Evolutionary conservation across 305 asterid genomes (phyloP).

Genomic region (Rubia occidens): DNA sequence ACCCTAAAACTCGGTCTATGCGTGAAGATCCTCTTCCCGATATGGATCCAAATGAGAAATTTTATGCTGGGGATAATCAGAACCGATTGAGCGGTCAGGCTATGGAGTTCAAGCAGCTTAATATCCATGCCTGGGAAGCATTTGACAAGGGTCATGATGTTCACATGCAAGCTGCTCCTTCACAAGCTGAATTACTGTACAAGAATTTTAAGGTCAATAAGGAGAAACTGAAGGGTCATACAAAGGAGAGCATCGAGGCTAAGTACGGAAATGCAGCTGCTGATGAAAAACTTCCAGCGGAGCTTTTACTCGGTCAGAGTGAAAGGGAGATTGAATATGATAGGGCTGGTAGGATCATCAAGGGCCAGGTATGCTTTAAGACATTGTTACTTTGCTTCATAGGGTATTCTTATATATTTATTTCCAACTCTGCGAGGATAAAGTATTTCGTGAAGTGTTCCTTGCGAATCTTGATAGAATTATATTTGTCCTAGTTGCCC

Average conservation of each 20-base stretch:
- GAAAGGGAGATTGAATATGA: conserved; percentile 88
- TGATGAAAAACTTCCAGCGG: conserved; percentile 71
- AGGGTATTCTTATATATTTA: neutral
- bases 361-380: conserved; percentile 67
- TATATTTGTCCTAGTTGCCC: neutral
- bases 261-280: conserved; percentile 91
- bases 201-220: conserved; percentile 64
- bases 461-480: neutral
- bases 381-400: neutral
- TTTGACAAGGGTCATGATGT: conserved; percentile 93
- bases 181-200: conserved; percentile 83
- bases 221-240: conserved; percentile 69
- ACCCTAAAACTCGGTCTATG: conserved; percentile 95
- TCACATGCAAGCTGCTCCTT: conserved; percentile 98
- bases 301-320: conserved; percentile 85
- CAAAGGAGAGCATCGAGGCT: conserved; percentile 75
- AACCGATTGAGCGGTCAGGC: conserved; percentile 91
- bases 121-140: conserved; percentile 95
- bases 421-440: neutral
- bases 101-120: conserved; percentile 90
- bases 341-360: conserved; percentile 92
- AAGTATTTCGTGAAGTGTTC: neutral
- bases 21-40: conserved; percentile 99
- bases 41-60: conserved; percentile 91
- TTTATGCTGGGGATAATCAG: conserved; percentile 78